Evolutionary conservation across 768 basidiomycete genomes (phyloP).

Genomic region (Suillus hirtellus): DNA sequence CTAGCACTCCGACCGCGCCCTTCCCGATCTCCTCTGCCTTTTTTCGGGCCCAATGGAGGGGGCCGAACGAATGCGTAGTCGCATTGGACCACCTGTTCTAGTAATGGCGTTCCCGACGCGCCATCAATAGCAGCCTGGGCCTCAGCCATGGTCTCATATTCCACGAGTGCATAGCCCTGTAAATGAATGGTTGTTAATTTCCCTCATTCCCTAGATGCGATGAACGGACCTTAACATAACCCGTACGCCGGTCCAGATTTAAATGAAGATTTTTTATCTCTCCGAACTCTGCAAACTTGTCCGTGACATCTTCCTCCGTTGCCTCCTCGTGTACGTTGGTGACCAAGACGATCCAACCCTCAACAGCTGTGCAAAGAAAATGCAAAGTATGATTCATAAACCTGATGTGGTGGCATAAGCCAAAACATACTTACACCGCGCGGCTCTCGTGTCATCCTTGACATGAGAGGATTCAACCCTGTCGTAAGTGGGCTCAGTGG

Average conservation of each 20-base stretch:
- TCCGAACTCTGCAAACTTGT: constrained; percentile 95
- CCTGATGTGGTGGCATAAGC: constrained; percentile 9
- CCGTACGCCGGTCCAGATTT: constrained; percentile 94
- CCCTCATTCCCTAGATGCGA: constrained; percentile 1
- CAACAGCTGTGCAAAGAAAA: constrained; percentile 69
- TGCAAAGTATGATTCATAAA: constrained; percentile 10
- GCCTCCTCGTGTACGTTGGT: constrained; percentile 98
- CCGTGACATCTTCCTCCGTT: constrained; percentile 94
- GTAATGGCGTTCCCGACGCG: constrained; percentile 75
- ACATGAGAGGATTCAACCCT: constrained; percentile 69
- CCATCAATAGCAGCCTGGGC: constrained; percentile 93
- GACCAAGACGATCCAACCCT: constrained; percentile 98
- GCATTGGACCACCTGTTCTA: constrained; percentile 87
- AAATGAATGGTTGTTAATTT: constrained; percentile 10
- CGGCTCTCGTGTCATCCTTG: constrained; percentile 77
- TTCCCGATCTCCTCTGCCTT: constrained; percentile 65
- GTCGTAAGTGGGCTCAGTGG: constrained; percentile 75
- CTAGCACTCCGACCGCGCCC: constrained; percentile 75
- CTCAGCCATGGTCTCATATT: constrained; percentile 94
- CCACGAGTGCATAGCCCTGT: constrained; percentile 98
- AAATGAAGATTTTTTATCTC: constrained; percentile 98
- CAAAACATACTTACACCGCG: constrained; percentile 65
- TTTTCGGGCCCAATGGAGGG: constrained; percentile 77
- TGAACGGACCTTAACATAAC: constrained; percentile 89
- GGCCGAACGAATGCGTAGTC: constrained; percentile 94